phyloP scores from a whole-genome alignment of 2,329 filamentous ascomycete species.

The Gaeumannomyces sp. region DNA sequence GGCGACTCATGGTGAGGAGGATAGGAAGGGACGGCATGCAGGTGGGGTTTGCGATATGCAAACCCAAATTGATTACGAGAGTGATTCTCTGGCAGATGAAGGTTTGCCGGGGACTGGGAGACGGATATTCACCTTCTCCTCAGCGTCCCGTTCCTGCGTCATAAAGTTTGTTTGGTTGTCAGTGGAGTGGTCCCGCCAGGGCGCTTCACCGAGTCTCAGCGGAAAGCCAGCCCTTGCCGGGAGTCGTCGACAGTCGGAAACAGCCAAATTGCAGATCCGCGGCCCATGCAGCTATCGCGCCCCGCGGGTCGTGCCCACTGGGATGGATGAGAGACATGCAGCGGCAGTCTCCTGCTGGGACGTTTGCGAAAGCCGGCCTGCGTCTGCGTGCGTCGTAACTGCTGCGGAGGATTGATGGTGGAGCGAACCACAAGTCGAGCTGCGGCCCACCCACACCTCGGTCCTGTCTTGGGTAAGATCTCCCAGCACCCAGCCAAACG shows the following conservation, averaged over 20 bases:
- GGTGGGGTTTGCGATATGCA: not conserved
- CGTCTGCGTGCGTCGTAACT: constrained; percentile 1
- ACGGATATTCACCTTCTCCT: too few relatives aligned
- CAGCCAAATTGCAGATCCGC: not conserved
- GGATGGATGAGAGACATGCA: not conserved
- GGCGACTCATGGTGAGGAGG: not conserved
- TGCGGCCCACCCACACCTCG: constrained; percentile 2
- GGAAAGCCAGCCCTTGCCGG: not conserved
- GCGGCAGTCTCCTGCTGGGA: not conserved
- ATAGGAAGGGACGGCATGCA: not conserved
- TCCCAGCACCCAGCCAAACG: not conserved
- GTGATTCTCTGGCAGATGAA: not conserved
- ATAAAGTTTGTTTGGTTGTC: not conserved
- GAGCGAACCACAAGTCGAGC: not conserved
- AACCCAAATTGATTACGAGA: not conserved
- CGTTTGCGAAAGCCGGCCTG: not conserved
- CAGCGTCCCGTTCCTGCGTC: too few relatives aligned
- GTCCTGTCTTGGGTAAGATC: not conserved
- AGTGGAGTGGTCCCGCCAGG: not conserved
- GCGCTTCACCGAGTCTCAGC: too few relatives aligned
- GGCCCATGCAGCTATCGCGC: not conserved
- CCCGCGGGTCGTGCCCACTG: not conserved
- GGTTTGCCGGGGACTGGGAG: too few relatives aligned
- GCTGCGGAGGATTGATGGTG: not conserved
- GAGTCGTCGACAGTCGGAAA: not conserved